phyloP scores from a whole-genome alignment of 768 basidiomycete genomes.

The Leccinum uliginosum region DNA sequence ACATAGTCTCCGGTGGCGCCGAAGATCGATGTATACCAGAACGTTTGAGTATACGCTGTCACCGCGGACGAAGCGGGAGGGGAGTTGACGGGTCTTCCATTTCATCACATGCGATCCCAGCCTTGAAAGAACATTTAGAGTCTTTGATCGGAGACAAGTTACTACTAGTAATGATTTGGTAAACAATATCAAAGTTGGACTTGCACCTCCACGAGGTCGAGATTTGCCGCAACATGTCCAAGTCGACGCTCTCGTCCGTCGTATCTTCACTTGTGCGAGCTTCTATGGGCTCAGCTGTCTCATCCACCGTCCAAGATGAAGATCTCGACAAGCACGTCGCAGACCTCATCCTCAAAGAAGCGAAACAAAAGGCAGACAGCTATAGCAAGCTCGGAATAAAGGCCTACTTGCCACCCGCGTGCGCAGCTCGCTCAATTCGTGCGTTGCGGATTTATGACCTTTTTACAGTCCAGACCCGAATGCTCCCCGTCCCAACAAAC shows the following conservation, averaged over 20 bases:
- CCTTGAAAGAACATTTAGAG: constrained; percentile 8
- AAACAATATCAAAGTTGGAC: constrained; percentile 21
- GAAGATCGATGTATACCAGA: constrained; percentile 2
- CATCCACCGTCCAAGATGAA: constrained; percentile 61
- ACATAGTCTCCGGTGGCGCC: constrained; percentile 2
- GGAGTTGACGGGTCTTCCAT: constrained; percentile 13
- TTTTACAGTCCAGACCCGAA: constrained; percentile 56
- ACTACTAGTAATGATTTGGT: neutral
- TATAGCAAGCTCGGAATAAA: constrained; percentile 75
- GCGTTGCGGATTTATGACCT: neutral
- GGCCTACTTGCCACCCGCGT: constrained; percentile 62
- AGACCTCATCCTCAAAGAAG: constrained; percentile 87
- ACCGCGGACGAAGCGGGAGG: constrained; percentile 18
- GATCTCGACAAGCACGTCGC: constrained; percentile 92
- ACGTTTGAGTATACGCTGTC: neutral
- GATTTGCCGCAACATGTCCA: constrained; percentile 31
- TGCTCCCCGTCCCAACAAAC: constrained; percentile 78
- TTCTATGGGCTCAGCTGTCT: constrained; percentile 64
- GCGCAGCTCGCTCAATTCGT: constrained; percentile 32
- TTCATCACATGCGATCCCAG: constrained; percentile 8
- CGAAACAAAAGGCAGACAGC: constrained; percentile 82
- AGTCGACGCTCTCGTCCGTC: constrained; percentile 72
- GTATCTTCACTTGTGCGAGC: constrained; percentile 78
- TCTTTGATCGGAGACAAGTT: neutral
- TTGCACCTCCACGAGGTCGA: constrained; percentile 5